phyloP scores from a whole-genome alignment of 2,329 filamentous ascomycete species.

The Setomelanomma holmii region DNA sequence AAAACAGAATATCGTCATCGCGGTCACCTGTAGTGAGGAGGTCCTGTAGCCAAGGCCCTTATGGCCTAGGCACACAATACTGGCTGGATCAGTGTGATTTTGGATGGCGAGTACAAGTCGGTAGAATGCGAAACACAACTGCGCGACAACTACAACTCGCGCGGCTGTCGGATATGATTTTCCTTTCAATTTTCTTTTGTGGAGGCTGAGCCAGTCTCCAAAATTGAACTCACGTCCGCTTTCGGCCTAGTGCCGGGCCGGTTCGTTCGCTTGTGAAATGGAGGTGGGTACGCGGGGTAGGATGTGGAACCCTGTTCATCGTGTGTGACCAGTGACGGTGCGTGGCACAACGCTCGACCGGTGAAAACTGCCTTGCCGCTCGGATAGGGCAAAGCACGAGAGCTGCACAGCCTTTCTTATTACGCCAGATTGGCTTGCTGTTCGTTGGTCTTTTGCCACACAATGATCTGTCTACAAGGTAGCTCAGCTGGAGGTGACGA shows the following conservation, averaged over 20 bases:
- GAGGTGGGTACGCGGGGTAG: not conserved
- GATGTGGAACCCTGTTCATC: not conserved
- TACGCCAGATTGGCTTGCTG: not conserved
- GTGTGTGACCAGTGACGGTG: not conserved
- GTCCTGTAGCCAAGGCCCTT: no score
- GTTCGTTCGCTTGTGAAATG: not conserved
- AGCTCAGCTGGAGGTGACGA: no score
- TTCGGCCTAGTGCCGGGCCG: not conserved
- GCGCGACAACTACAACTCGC: no score
- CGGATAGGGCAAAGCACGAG: not conserved
- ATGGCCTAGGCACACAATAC: no score
- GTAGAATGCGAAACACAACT: no score
- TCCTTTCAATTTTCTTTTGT: no score
- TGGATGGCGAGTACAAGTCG: no score
- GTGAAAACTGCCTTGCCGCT: not conserved
- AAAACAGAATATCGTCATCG: no score
- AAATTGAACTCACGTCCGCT: not conserved
- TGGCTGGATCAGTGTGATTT: no score
- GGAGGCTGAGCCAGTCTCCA: not conserved
- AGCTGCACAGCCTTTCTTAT: not conserved
- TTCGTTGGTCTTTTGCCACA: not conserved
- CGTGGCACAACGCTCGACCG: not conserved
- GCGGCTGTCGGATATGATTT: no score
- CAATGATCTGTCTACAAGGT: not conserved
- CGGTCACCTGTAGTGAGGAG: no score